phyloP scores from a whole-genome alignment of 1,284 basidiomycete genomes.

The Golubevia pallescens region DNA sequence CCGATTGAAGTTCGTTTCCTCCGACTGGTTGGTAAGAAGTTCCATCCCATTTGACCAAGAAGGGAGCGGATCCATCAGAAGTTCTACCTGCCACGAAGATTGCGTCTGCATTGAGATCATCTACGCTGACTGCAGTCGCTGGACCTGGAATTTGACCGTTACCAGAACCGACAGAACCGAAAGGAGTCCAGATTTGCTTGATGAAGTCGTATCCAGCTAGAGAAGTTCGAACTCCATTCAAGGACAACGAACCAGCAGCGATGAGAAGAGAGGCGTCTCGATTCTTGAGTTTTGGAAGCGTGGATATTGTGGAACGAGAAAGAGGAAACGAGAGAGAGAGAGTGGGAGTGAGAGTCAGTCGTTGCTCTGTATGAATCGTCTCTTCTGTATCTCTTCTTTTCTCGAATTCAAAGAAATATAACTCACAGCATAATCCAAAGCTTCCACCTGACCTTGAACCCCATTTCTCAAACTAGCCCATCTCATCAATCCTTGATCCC shows the following conservation, averaged over 20 bases:
- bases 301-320: not conserved
- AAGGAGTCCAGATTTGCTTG: conserved; percentile 69
- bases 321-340: conserved; percentile 1
- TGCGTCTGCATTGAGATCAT: conserved; percentile 79
- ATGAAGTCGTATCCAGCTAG: conserved; percentile 76
- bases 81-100: conserved; percentile 84
- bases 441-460: conserved; percentile 37
- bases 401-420: too few relatives aligned
- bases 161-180: conserved; percentile 75
- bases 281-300: too few relatives aligned
- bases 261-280: conserved; percentile 55
- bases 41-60: conserved; percentile 48
- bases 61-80: conserved; percentile 29
- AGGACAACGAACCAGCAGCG: conserved; percentile 73
- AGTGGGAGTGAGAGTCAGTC: not conserved
- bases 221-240: conserved; percentile 72
- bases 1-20: conserved; percentile 65
- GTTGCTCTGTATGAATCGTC: not conserved
- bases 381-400: too few relatives aligned
- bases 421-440: conserved; percentile 43
- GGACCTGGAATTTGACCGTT: conserved; percentile 78
- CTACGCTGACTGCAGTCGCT: conserved; percentile 84
- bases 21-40: conserved; percentile 21
- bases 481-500: conserved; percentile 35
- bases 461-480: conserved; percentile 43